Evolutionary conservation across 1,284 basidiomycete species (phyloP).

Genomic region (Neolentinus lepideus): DNA sequence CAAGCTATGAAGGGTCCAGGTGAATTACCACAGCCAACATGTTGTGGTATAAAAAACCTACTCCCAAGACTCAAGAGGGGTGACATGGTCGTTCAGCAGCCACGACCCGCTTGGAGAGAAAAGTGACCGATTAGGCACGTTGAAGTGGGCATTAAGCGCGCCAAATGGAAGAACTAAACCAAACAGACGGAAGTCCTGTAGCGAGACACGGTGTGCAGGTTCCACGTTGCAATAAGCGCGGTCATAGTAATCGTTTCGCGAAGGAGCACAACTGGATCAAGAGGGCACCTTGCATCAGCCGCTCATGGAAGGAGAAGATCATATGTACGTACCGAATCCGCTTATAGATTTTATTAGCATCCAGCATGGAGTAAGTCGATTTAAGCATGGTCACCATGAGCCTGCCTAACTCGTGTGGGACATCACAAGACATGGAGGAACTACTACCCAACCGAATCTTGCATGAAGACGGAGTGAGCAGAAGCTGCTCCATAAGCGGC

Average conservation of each 20-base stretch:
- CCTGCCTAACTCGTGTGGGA: not conserved
- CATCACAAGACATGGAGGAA: not conserved
- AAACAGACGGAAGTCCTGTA: conserved; percentile 28
- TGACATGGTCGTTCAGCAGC: conserved; percentile 21
- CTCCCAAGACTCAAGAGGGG: conserved; percentile 32
- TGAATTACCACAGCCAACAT: not conserved
- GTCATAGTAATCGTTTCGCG: conserved; percentile 25
- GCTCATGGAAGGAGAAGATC: not conserved
- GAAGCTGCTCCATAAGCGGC: not conserved
- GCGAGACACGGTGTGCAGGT: conserved; percentile 31
- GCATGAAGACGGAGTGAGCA: not conserved
- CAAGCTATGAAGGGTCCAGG: conserved; percentile 16
- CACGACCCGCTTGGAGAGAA: conserved; percentile 25
- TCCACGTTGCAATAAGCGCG: conserved; percentile 21
- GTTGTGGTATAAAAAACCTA: conserved; percentile 16
- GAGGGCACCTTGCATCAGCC: not conserved
- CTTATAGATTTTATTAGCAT: not conserved
- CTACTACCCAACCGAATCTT: not conserved
- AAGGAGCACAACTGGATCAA: conserved; percentile 16
- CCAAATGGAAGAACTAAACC: conserved; percentile 37
- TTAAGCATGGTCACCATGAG: not conserved
- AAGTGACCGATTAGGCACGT: conserved; percentile 27
- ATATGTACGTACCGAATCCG: not conserved
- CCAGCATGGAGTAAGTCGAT: not conserved
- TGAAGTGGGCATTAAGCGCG: conserved; percentile 25